phyloP scores from a whole-genome alignment of 148 eudicot genomes.

The Vaccinium corymbosum region DNA sequence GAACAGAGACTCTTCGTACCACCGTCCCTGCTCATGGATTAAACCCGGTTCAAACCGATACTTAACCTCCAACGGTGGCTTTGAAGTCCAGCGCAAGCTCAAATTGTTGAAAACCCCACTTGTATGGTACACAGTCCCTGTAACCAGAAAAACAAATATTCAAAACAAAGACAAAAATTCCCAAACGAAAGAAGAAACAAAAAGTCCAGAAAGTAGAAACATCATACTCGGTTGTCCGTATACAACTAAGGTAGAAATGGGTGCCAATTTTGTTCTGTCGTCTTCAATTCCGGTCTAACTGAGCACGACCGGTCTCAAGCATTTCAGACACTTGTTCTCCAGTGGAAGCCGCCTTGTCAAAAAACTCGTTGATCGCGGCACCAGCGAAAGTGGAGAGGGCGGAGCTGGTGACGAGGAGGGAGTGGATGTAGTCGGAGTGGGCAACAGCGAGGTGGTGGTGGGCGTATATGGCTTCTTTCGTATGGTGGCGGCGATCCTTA shows the following conservation, averaged over 20 bases:
- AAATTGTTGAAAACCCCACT: conserved; percentile 80
- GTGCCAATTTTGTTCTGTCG: conserved; percentile 12
- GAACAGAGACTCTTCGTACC: conserved; percentile 81
- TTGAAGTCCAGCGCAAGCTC: conserved; percentile 95
- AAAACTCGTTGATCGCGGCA: conserved; percentile 66
- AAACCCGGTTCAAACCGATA: conserved; percentile 70
- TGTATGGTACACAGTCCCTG: conserved; percentile 95
- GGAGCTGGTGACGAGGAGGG: conserved; percentile 72
- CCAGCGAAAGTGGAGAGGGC: conserved; percentile 76
- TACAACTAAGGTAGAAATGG: too few species aligned
- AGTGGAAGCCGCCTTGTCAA: conserved; percentile 56
- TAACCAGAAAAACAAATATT: conserved; percentile 17
- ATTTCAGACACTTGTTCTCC: conserved; percentile 54
- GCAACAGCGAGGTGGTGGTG: conserved; percentile 98
- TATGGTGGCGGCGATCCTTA: conserved; percentile 84
- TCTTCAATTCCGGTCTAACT: conserved; percentile 82
- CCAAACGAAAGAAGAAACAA: too few species aligned
- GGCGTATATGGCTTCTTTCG: conserved; percentile 74
- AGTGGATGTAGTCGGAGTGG: conserved; percentile 86
- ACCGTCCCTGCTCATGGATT: conserved; percentile 52
- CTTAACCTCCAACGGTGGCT: conserved; percentile 89
- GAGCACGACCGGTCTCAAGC: conserved; percentile 88
- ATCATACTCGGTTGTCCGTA: too few species aligned
- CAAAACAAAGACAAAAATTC: neutral
- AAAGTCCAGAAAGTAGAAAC: too few species aligned